These are phyloP conservation scores for Yamadazyma blattariae DNA, from an alignment of 1,139 yeast genomes.

Conservation along the genomic window DNA sequence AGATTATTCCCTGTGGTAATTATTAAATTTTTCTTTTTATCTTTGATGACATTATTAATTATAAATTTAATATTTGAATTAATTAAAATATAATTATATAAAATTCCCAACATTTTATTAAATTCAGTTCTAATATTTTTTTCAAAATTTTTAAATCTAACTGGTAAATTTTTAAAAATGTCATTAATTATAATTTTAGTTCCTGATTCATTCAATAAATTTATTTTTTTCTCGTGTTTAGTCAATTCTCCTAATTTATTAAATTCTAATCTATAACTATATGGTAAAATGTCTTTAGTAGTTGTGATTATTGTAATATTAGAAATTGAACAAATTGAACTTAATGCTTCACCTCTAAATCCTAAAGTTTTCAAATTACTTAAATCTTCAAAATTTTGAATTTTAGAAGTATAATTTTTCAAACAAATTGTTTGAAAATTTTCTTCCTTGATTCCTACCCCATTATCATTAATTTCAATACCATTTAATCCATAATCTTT, in stretches of 20 bases:
- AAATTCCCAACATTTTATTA: conserved; percentile 54
- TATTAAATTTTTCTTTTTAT: conserved; percentile 50
- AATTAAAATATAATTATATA: conserved; percentile 71
- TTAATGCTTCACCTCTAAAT: conserved; percentile 83
- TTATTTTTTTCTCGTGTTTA: conserved; percentile 38
- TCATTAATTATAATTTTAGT: conserved; percentile 52
- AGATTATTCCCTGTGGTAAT: conserved; percentile 45
- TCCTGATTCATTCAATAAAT: conserved; percentile 45
- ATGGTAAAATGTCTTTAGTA: conserved; percentile 48
- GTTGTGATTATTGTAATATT: conserved; percentile 56
- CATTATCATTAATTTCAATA: conserved; percentile 71
- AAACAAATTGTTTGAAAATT: conserved; percentile 65
- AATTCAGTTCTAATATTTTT: conserved; percentile 73
- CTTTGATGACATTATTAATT: conserved; percentile 51
- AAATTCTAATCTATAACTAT: conserved; percentile 53
- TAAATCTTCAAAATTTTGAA: conserved; percentile 56
- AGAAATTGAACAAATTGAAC: conserved; percentile 68
- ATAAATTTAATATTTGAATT: conserved; percentile 55
- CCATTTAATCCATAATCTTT: conserved; percentile 74
- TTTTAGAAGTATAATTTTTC: conserved; percentile 81
- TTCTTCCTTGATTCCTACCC: conserved; percentile 60
- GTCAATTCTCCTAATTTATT: conserved; percentile 50
- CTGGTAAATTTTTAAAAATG: conserved; percentile 67
- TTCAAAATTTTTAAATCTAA: conserved; percentile 65
- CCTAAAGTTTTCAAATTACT: conserved; percentile 58